Conservation (phyloP, 306 rosid species). For the Parietaria judaica region DNA sequence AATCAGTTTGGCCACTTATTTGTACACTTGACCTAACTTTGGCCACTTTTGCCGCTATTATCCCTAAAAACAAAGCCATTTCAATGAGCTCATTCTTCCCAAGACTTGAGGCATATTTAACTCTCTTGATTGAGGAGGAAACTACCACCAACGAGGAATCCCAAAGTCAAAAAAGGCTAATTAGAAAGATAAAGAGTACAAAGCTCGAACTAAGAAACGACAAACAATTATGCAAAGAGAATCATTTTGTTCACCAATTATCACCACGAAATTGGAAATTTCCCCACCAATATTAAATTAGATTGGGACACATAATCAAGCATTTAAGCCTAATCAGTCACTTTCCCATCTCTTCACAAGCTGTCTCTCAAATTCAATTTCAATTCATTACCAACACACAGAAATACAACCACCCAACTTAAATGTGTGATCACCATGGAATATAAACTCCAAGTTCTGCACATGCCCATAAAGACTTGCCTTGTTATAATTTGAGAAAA, state of each 20-base stretch:
- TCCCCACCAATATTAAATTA: neutral
- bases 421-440: too few relatives aligned
- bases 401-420: too few relatives aligned
- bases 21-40: too few relatives aligned
- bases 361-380: too few relatives aligned
- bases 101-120: neutral
- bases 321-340: too few relatives aligned
- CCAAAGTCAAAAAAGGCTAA: neutral
- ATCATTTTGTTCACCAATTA: neutral
- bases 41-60: too few relatives aligned
- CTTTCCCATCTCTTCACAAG: too few relatives aligned
- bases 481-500: too few relatives aligned
- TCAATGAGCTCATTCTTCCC: neutral
- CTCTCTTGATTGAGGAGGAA: neutral
- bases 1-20: too few relatives aligned
- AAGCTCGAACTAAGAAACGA: neutral
- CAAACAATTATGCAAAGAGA: neutral
- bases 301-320: neutral
- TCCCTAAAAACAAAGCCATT: too few relatives aligned
- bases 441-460: too few relatives aligned
- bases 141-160: neutral
- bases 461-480: neutral
- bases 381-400: too few relatives aligned
- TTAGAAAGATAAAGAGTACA: neutral
- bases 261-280: neutral